These are phyloP conservation scores for Globisporangium abappressorium DNA, from an alignment of 352 stramenopile genomes.

Conservation along the genomic window DNA sequence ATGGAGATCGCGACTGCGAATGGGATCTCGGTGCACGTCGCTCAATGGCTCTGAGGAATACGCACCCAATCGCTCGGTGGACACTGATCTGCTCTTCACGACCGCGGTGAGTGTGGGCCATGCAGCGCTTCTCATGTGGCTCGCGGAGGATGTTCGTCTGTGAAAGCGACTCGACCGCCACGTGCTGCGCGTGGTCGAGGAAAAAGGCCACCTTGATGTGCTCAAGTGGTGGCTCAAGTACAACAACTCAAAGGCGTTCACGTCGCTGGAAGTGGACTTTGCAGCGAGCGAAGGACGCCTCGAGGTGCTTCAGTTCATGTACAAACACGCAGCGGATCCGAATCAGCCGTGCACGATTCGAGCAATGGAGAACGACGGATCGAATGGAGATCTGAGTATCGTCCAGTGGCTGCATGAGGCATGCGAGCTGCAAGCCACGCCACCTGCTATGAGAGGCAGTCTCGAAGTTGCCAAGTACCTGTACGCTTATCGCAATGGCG, in stretches of 20 bases:
- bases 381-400: background rate
- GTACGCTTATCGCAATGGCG: background rate
- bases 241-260: background rate
- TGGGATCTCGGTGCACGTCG: background rate
- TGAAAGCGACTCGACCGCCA: background rate
- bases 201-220: background rate
- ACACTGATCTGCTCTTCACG: background rate
- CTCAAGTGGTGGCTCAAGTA: slow-evolving; percentile 1
- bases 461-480: background rate
- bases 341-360: background rate
- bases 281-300: background rate
- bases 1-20: background rate
- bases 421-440: background rate
- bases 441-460: background rate
- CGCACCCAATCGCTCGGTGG: background rate
- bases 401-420: background rate
- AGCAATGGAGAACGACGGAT: background rate
- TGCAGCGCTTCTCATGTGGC: background rate
- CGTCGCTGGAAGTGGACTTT: slow-evolving; percentile 1
- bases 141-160: background rate
- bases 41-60: background rate
- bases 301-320: background rate
- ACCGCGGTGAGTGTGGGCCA: background rate
- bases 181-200: background rate
- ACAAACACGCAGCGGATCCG: background rate